These are phyloP conservation scores for Saitozyma sp. DNA, from an alignment of 768 basidiomycete species.

Conservation along the genomic window DNA sequence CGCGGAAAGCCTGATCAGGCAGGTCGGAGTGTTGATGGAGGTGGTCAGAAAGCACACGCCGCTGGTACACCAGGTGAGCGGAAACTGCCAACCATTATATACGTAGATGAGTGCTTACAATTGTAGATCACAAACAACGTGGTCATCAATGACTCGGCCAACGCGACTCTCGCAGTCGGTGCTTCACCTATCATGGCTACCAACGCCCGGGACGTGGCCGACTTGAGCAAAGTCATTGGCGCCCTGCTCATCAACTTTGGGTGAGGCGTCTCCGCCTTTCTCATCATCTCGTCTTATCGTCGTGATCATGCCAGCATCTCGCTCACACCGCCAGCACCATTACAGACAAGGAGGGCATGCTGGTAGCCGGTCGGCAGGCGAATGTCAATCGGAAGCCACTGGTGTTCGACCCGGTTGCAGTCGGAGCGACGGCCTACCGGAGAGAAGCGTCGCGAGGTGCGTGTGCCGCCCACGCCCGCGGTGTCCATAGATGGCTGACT, in stretches of 20 bases:
- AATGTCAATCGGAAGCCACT: constrained; percentile 72
- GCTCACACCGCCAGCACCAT: constrained; percentile 37
- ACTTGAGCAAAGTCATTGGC: constrained; percentile 66
- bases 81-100: background rate
- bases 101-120: background rate
- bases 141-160: constrained; percentile 84
- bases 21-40: constrained; percentile 59
- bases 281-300: too few relatives aligned
- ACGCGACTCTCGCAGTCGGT: constrained; percentile 80
- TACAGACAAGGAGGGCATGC: constrained; percentile 68
- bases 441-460: constrained; percentile 64
- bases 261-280: constrained; percentile 9
- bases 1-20: constrained; percentile 36
- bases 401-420: constrained; percentile 88
- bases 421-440: constrained; percentile 76
- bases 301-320: background rate
- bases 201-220: constrained; percentile 75
- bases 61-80: constrained; percentile 69
- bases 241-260: constrained; percentile 85
- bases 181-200: constrained; percentile 95
- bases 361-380: constrained; percentile 65
- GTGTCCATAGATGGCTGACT: background rate
- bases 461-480: constrained; percentile 14
- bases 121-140: constrained; percentile 83
- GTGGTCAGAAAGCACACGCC: constrained; percentile 62